These are phyloP conservation scores for Hypoxylon sp. DNA, from an alignment of 2,329 filamentous ascomycete species.

Conservation along the genomic window DNA sequence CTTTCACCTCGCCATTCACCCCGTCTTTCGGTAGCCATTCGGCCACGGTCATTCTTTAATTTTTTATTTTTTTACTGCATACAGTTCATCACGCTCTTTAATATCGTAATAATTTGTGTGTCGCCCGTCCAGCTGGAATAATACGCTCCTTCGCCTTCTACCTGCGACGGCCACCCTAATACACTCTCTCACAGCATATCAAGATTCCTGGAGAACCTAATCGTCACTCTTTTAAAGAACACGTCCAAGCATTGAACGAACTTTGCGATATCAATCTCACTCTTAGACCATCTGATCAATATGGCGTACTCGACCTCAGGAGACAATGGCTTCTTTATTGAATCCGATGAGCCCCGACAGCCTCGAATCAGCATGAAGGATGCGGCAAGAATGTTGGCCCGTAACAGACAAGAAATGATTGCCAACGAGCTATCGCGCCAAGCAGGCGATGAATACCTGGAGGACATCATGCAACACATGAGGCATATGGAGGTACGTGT, in stretches of 20 bases:
- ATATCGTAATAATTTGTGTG: conserved; percentile 66
- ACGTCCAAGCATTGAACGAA: conserved; percentile 46
- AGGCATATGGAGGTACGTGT: conserved; percentile 86
- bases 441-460: conserved; percentile 90
- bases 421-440: conserved; percentile 88
- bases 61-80: conserved; percentile 58
- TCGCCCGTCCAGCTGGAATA: conserved; percentile 60
- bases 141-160: conserved; percentile 59
- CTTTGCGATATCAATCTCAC: conserved; percentile 50
- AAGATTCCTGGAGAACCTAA: conserved; percentile 68
- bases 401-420: conserved; percentile 87
- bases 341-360: conserved; percentile 65
- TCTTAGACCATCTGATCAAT: conserved; percentile 52
- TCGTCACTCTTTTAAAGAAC: conserved; percentile 60
- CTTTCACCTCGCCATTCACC: conserved; percentile 50
- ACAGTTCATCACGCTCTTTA: conserved; percentile 69
- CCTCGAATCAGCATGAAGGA: conserved; percentile 78
- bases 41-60: conserved; percentile 71
- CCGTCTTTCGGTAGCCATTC: conserved; percentile 62
- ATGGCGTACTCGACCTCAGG: conserved; percentile 62
- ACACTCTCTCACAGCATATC: conserved; percentile 51
- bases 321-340: conserved; percentile 68
- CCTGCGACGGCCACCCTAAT: conserved; percentile 55
- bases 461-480: conserved; percentile 95
- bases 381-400: conserved; percentile 81